A percentile compares a stretch with the other conserved stretches of the same genome.
phyloP scores from a whole-genome alignment of 2,329 filamentous ascomycete species.

The Colletotrichum magnum region DNA sequence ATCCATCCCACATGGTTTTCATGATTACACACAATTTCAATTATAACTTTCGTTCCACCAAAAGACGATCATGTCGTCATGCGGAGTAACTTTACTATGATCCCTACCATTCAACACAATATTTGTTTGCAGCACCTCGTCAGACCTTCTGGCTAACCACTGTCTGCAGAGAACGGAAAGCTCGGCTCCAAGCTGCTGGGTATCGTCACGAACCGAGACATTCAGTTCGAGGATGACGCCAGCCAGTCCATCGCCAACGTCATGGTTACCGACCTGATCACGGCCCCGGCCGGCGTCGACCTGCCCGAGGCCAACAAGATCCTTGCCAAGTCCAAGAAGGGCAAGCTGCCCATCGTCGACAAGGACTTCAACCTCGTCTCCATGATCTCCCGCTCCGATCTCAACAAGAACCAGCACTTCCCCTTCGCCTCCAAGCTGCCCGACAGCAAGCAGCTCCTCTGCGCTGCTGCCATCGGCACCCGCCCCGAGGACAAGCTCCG shows the following conservation, averaged over 20 bases:
- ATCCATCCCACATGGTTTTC: constrained; percentile 51
- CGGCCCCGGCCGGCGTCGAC: constrained; percentile 85
- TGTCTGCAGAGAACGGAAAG: constrained; percentile 82
- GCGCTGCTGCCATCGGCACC: constrained; percentile 95
- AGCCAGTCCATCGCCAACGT: constrained; percentile 84
- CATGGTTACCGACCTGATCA: constrained; percentile 96
- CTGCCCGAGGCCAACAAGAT: constrained; percentile 93
- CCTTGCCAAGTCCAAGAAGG: constrained; percentile 96
- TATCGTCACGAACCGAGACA: constrained; percentile 97
- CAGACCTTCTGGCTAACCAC: constrained; percentile 53
- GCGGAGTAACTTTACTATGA: constrained; percentile 73
- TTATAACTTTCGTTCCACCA: constrained; percentile 99
- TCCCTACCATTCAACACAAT: constrained; percentile 17
- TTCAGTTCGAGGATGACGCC: constrained; percentile 90
- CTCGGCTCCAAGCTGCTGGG: constrained; percentile 96
- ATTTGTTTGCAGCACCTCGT: constrained; percentile 27
- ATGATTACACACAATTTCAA: constrained; percentile 86
- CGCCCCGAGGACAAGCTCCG: constrained; percentile 92
- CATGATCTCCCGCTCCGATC: constrained; percentile 91
- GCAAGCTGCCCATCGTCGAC: constrained; percentile 95
- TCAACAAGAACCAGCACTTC: constrained; percentile 99
- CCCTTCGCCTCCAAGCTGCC: constrained; percentile 96
- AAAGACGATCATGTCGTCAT: constrained; percentile 84
- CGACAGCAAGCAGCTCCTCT: constrained; percentile 97
- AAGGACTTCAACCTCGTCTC: constrained; percentile 87